These are phyloP conservation scores for Solanum chiquidenum DNA, from an alignment of 257 asterid genomes.

Conservation along the genomic window DNA sequence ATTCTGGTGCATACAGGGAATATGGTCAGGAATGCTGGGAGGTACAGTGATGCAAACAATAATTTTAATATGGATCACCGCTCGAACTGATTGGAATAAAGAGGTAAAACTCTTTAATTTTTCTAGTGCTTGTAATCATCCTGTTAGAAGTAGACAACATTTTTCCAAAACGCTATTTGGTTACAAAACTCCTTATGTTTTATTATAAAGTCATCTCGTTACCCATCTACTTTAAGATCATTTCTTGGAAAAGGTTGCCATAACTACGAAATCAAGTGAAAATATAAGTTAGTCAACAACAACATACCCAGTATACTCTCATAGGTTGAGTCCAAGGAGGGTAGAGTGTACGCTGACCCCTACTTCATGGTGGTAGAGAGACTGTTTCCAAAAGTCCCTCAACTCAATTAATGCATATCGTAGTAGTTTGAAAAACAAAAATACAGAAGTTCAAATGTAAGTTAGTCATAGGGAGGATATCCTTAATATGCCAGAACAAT, in stretches of 20 bases:
- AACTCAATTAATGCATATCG: neutral
- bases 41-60: slow-evolving; percentile 55
- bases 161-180: neutral
- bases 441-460: neutral
- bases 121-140: neutral
- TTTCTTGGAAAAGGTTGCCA: neutral
- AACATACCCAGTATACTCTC: neutral
- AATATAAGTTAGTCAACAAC: neutral
- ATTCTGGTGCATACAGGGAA: slow-evolving; percentile 31
- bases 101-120: slow-evolving; percentile 25
- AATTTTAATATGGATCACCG: slow-evolving; percentile 45
- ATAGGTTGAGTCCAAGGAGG: neutral
- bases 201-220: neutral
- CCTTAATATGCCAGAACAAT: neutral
- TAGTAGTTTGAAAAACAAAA: neutral
- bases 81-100: slow-evolving; percentile 48
- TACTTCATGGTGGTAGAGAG: neutral
- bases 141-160: neutral
- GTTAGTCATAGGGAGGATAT: neutral
- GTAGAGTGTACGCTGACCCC: neutral
- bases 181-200: neutral
- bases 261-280: neutral
- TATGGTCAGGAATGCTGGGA: slow-evolving; percentile 59
- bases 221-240: neutral
- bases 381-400: neutral